A percentile compares a stretch with the other conserved stretches of the same genome.
These are phyloP conservation scores for Borealophlyctis nickersoniae DNA, from an alignment of 192 early-diverging fungal species.

Conservation along the genomic window DNA sequence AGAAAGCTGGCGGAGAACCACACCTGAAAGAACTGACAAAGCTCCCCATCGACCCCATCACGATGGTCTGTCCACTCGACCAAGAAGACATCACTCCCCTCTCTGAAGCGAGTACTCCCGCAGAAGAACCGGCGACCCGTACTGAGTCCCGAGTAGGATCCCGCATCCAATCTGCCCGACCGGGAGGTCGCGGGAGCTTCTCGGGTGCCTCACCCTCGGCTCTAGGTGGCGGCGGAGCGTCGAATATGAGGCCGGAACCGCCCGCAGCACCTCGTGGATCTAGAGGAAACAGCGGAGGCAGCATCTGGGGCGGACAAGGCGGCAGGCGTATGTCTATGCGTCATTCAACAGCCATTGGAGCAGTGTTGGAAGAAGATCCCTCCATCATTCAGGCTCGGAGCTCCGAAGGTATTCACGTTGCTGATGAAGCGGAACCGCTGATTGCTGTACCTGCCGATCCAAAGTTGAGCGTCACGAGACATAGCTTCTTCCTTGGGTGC, in stretches of 20 bases:
- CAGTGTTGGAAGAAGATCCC: neutral
- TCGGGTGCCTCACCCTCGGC: neutral
- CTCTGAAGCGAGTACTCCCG: neutral
- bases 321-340: neutral
- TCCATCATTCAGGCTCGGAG: neutral
- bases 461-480: constrained; percentile 1
- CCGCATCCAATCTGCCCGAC: neutral
- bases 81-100: constrained; percentile 3
- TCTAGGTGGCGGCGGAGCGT: neutral
- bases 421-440: neutral
- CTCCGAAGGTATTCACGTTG: neutral
- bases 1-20: neutral
- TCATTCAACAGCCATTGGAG: too few species aligned
- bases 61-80: constrained; percentile 16
- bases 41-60: constrained; percentile 7
- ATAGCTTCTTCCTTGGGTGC: constrained; percentile 28
- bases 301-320: neutral
- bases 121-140: neutral
- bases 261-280: neutral
- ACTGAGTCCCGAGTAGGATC: neutral
- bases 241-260: too few species aligned
- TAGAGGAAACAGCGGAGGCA: neutral
- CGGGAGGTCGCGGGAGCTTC: neutral
- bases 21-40: neutral
- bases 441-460: too few species aligned